These are phyloP conservation scores for Colletotrichum sp. DNA, from an alignment of 2,329 filamentous ascomycete species.

Conservation along the genomic window DNA sequence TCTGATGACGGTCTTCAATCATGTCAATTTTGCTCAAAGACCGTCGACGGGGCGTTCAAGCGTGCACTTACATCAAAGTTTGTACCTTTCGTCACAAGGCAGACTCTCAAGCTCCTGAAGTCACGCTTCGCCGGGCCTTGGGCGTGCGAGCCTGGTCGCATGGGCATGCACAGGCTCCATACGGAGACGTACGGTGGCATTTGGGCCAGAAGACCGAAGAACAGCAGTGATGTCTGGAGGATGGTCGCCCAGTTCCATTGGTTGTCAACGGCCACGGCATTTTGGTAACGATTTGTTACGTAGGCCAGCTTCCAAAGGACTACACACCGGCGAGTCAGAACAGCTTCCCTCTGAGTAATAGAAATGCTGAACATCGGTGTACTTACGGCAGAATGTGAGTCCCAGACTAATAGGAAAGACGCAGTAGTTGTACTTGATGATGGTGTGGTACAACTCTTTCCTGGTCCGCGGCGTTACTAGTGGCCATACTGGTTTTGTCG, in stretches of 20 bases:
- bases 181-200: not conserved
- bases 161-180: not conserved
- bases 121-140: not conserved
- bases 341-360: fast-evolving
- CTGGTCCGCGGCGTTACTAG: not conserved
- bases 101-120: not conserved
- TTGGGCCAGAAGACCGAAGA: not conserved
- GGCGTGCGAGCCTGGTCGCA: not conserved
- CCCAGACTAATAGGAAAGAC: not conserved
- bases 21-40: not conserved
- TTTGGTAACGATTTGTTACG: not conserved
- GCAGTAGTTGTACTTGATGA: not conserved
- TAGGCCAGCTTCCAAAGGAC: not conserved
- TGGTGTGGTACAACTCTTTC: not conserved
- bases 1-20: not conserved
- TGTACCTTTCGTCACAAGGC: not conserved
- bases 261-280: not conserved
- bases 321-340: not conserved
- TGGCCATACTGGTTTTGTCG: not conserved
- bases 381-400: not conserved
- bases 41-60: fast-evolving
- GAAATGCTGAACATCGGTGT: fast-evolving
- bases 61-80: not conserved
- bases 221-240: not conserved
- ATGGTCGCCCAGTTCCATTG: not conserved